Base-by-base conservation (phyloP, 2,329 filamentous ascomycete species). In the Cryoendolithus antarcticus region DNA sequence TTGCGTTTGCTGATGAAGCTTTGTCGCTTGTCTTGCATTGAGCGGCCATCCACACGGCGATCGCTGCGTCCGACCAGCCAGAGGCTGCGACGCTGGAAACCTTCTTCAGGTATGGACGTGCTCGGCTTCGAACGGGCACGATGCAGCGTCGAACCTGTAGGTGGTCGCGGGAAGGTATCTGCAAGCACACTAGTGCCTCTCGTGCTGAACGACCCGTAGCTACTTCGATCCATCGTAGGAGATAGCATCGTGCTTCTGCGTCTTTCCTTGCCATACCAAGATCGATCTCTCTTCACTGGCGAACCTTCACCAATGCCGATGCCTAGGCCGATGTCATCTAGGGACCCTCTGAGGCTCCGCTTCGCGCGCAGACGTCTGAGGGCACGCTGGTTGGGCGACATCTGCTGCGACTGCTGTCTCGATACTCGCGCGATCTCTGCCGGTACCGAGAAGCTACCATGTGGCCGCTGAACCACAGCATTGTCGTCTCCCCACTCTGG, bases 401-500 rank as follows among this genome's bases (percentile, higher is more conserved):
- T 33, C 24, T 38, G 10, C 9, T 49, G 45, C 10, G 55, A 57
- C 9, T 52, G 47, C 12, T 48, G 47, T 28, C 55, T 54, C 2
- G 62, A 63, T 2, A 51, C 44, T 29, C 58, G 49, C 7, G 60
- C 57, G 30, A 65, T 55, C 38, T 63, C 60, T 10, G 62, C 60
- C 4, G 63, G 56, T 9, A 63, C 55, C 10, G 60, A 63, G 54
- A 66, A 66, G 39, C 62, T 65, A 36, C 64, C 59, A 38, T 61
- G 58, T 5, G 62, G 62, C 13, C 53, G 58, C 42, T 63, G 59
- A 27, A 60, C 55, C 2, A 55, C 56, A 30, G 53, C 48, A 30
- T 57, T 53, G 11, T 55, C 53, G 9, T 54, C 53, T 1, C 62
- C 62, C 53, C 52, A 63, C 15, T 60, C 55, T 7, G 63, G 63